Percentiles rank a stretch among this genome's conserved stretches.
Evolutionary conservation across 2,329 filamentous ascomycete species (phyloP).

Genomic region (Penicillium sp.): DNA sequence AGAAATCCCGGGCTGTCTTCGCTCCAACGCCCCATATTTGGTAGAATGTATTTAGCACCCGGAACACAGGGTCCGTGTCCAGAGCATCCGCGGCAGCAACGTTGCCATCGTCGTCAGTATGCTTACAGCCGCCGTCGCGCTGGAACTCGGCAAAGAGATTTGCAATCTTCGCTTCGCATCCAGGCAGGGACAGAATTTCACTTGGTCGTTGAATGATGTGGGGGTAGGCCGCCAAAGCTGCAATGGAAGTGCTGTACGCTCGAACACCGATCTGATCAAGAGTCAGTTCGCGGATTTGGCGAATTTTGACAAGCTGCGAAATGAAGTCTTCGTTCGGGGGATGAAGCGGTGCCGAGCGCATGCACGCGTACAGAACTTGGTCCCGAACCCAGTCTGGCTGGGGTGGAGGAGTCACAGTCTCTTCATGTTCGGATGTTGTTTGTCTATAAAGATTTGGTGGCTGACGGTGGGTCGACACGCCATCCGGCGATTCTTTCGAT

Average conservation of each 20-base stretch:
- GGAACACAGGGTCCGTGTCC: slow-evolving; percentile 58
- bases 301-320: slow-evolving; percentile 65
- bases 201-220: slow-evolving; percentile 44
- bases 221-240: slow-evolving; percentile 76
- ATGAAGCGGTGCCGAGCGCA: slow-evolving; percentile 64
- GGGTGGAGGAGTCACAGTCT: slow-evolving; percentile 51
- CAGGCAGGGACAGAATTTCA: slow-evolving; percentile 57
- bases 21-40: slow-evolving; percentile 90
- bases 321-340: slow-evolving; percentile 73
- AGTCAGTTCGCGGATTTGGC: slow-evolving; percentile 62
- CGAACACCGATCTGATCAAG: slow-evolving; percentile 73
- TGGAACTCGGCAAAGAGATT: slow-evolving; percentile 72
- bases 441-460: slow-evolving; percentile 54
- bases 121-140: slow-evolving; percentile 27
- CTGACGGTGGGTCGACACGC: slow-evolving; percentile 20
- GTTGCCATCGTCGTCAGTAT: slow-evolving; percentile 44
- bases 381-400: slow-evolving; percentile 65
- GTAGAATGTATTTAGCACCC: slow-evolving; percentile 64
- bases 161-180: slow-evolving; percentile 75
- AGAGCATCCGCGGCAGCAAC: slow-evolving; percentile 61
- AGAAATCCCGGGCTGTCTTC: slow-evolving; percentile 74
- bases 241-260: slow-evolving; percentile 83
- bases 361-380: slow-evolving; percentile 67
- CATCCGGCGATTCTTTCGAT: slow-evolving; percentile 18
- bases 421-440: slow-evolving; percentile 74